These are phyloP conservation scores for Chlamydomonas sphaeroides DNA, from an alignment of 139 green algal genomes.

Conservation along the genomic window DNA sequence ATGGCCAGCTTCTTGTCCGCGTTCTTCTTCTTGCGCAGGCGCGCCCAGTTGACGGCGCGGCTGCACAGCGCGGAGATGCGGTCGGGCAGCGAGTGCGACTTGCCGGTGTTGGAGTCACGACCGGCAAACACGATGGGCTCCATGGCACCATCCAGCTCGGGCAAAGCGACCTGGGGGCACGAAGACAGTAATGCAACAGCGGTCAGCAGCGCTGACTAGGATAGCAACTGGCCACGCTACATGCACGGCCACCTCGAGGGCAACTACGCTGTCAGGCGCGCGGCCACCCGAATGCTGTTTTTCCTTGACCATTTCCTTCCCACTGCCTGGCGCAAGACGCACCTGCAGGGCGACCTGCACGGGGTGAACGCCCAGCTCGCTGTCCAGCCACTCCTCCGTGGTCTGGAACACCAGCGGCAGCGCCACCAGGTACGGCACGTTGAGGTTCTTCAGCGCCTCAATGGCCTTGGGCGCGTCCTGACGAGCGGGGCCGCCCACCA, in stretches of 20 bases:
- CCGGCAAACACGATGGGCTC: slow-evolving; percentile 99
- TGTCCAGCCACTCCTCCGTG: slow-evolving; percentile 98
- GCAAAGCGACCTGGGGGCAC: slow-evolving; percentile 91
- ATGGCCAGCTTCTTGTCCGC: slow-evolving; percentile 95
- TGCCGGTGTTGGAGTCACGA: slow-evolving; percentile 95
- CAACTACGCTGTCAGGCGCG: no score
- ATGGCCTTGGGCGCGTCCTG: slow-evolving; percentile 97
- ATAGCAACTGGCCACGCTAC: no score
- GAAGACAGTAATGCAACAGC: no score
- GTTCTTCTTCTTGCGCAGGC: slow-evolving; percentile 91
- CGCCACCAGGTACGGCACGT: slow-evolving; percentile 98
- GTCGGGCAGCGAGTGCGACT: slow-evolving; percentile 97
- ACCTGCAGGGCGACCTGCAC: slow-evolving; percentile 98
- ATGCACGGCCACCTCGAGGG: no score
- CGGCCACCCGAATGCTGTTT: no score
- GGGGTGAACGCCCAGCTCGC: slow-evolving; percentile 96
- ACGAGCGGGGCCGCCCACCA: slow-evolving; percentile 88
- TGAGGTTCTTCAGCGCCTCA: slow-evolving; percentile 92
- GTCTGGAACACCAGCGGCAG: slow-evolving; percentile 99
- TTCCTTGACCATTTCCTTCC: no score
- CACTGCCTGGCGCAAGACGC: no score
- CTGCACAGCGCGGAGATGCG: slow-evolving; percentile 87
- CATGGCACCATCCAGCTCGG: slow-evolving; percentile 97
- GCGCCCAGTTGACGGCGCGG: slow-evolving; percentile 96
- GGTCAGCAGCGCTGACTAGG: no score